These are phyloP conservation scores for Eleusine indica DNA, from an alignment of 176 grass and related monocot species.

Conservation along the genomic window DNA sequence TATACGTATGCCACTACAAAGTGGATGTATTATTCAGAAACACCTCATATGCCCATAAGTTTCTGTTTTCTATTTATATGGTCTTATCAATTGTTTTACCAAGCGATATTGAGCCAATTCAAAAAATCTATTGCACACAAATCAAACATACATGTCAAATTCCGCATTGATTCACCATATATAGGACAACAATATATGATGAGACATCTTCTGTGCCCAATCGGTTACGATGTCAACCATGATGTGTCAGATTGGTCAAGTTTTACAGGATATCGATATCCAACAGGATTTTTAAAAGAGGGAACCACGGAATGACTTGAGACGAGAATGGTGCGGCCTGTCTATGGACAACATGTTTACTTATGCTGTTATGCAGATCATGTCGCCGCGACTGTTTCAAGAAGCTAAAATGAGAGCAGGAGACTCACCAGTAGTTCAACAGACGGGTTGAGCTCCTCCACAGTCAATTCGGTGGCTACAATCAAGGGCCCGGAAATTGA, in stretches of 20 bases:
- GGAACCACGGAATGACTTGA: background rate
- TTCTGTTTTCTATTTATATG: background rate
- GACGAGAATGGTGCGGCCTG: background rate
- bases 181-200: background rate
- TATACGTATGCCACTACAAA: background rate
- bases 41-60: background rate
- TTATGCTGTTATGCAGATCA: background rate
- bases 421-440: slow-evolving; percentile 18
- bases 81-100: background rate
- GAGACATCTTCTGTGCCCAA: background rate
- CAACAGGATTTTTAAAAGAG: background rate
- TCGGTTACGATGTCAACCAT: background rate
- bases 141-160: background rate
- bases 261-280: too few species aligned
- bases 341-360: background rate
- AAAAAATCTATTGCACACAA: background rate
- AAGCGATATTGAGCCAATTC: background rate
- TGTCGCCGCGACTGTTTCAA: background rate
- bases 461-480: slow-evolving; percentile 6
- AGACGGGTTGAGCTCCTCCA: slow-evolving; percentile 45
- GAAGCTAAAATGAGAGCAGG: background rate
- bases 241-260: background rate
- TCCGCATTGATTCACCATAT: background rate
- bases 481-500: background rate
- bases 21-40: background rate